Base-by-base conservation (phyloP, 2,329 filamentous ascomycete genomes). In the Coniochaeta prunicola region DNA sequence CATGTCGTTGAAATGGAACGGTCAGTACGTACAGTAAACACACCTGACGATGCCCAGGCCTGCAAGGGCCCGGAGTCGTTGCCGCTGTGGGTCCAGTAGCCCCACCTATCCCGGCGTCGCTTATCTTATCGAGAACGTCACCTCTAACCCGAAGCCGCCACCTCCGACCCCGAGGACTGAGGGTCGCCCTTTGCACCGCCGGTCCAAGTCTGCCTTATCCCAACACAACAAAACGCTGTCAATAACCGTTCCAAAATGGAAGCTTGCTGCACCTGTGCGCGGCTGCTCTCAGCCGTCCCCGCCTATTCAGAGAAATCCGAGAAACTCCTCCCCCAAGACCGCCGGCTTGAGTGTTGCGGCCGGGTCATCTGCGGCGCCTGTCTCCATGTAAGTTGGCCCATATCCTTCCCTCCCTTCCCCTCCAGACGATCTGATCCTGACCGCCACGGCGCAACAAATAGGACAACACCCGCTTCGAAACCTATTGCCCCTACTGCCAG, bases 401-500 rank as follows among this genome's bases (percentile, higher is more conserved):
- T 34, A 26, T 45, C 19, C 50, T 50, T n/a, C n/a, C n/a, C 28
- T 34, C 42, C 55, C 13, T 59, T 17, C 45, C 56, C n/a, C 42
- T 34, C 26, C 19, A 24, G 28, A 15, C 36, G 5, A 9, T 9
- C 17, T 8, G 5, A 40, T 17, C 7, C 36, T 34, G n/a, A 40
- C 36, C 36, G n/a, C n/a, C n/a, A n/a, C n/a, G n/a, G n/a, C n/a
- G n/a, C n/a, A n/a, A n/a, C n/a, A 15, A 50, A 5, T 64, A 85
- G 82, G 74, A 81, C 53, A 91, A 91, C 69, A 75, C 79, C 31
- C 84, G 89, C 42, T 92, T 91, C 72, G 80, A 81, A 57, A 75
- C 77, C 34, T 85, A 84, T 69, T 85, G 85, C 68, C 90, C 90
- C 0, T 93, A 89, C 71, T 94, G 90, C 70, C 90, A 93, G 72